These are phyloP conservation scores for Pichia sorboxylosa DNA, from an alignment of 1,139 yeast species.

Conservation along the genomic window DNA sequence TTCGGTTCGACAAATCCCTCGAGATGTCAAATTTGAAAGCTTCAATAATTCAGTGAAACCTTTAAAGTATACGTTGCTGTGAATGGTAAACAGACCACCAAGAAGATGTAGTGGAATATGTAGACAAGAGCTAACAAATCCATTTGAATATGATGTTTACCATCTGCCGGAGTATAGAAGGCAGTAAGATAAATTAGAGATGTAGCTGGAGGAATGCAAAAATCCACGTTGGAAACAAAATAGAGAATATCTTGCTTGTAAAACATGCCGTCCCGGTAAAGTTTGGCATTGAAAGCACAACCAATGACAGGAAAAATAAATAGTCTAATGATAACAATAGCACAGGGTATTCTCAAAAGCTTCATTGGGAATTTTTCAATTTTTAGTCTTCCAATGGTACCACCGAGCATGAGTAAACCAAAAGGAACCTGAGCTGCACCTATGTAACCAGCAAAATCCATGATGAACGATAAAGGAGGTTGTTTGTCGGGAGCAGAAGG, in stretches of 20 bases:
- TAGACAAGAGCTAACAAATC: constrained; percentile 70
- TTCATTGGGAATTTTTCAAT: constrained; percentile 51
- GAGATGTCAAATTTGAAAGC: no score
- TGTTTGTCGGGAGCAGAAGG: constrained; percentile 70
- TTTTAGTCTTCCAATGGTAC: constrained; percentile 66
- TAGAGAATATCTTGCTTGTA: constrained; percentile 45
- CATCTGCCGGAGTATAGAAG: constrained; percentile 57
- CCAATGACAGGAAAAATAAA: constrained; percentile 53
- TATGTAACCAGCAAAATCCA: constrained; percentile 68
- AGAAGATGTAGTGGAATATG: constrained; percentile 52
- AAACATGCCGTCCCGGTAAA: constrained; percentile 38
- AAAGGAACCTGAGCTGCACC: constrained; percentile 87
- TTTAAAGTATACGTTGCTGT: constrained; percentile 49
- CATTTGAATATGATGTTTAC: constrained; percentile 59
- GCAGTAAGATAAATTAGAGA: constrained; percentile 77
- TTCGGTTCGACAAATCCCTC: no score
- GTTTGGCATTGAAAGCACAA: constrained; percentile 40
- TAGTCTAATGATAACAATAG: constrained; percentile 35
- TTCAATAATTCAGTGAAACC: constrained; percentile 24
- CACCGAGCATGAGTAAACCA: constrained; percentile 73
- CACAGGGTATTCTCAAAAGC: constrained; percentile 51
- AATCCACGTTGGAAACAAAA: constrained; percentile 64
- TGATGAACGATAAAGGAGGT: constrained; percentile 74
- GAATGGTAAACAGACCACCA: constrained; percentile 55
- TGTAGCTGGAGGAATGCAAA: constrained; percentile 81